phyloP scores from a whole-genome alignment of 352 stramenopile genomes.

The Globisporangium okanoganense region DNA sequence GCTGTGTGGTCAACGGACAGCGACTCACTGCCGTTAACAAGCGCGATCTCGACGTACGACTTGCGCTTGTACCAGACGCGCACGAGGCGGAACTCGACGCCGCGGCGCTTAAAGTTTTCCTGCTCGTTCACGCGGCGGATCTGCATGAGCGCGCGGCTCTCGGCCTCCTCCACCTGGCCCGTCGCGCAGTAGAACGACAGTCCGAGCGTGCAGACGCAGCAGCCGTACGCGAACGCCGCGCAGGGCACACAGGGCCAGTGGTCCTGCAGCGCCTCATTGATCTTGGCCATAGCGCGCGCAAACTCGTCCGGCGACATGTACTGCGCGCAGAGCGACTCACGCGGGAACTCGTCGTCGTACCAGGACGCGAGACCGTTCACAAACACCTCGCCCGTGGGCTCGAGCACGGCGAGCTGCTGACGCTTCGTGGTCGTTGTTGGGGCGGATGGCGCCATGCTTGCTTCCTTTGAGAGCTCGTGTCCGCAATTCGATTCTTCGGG shows the following conservation, averaged over 20 bases:
- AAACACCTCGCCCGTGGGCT: conserved; percentile 69
- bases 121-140: conserved; percentile 70
- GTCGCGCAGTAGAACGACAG: conserved; percentile 80
- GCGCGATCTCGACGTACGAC: conserved; percentile 64
- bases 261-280: conserved; percentile 81
- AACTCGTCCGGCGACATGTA: conserved; percentile 71
- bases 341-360: conserved; percentile 75
- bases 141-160: conserved; percentile 59
- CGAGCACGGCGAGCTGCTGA: conserved; percentile 39
- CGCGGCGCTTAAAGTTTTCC: conserved; percentile 43
- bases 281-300: conserved; percentile 46
- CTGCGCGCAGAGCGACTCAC: conserved; percentile 27
- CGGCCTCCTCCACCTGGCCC: conserved; percentile 68
- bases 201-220: conserved; percentile 77
- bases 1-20: not conserved
- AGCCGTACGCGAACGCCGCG: conserved; percentile 76
- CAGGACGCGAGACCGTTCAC: conserved; percentile 72
- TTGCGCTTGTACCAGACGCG: conserved; percentile 63
- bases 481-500: not conserved
- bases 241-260: conserved; percentile 84
- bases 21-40: not conserved
- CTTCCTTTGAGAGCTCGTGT: not conserved
- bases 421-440: conserved; percentile 11
- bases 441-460: conserved; percentile 5
- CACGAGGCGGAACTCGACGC: conserved; percentile 65